phyloP scores from a whole-genome alignment of 192 early-diverging fungal genomes.

The Entomortierella chlamydospora region DNA sequence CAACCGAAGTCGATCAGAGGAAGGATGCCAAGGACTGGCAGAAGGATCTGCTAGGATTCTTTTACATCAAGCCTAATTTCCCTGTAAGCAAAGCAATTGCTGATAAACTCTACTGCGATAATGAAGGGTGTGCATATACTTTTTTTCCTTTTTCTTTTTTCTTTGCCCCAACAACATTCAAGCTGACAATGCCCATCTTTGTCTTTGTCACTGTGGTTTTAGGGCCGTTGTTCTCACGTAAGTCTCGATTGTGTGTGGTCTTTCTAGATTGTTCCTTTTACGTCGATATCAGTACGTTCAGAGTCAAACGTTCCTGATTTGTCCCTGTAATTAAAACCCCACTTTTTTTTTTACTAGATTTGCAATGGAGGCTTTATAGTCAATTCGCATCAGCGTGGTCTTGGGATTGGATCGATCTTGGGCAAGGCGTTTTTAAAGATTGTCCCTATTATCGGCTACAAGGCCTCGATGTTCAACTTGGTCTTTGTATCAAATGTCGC shows the following conservation, averaged over 20 bases:
- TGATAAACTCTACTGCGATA: not conserved
- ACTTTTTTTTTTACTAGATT: constrained; percentile 64
- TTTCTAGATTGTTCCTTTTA: not conserved
- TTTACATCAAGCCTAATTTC: constrained; percentile 86
- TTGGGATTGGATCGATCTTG: constrained; percentile 72
- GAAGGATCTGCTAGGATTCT: constrained; percentile 67
- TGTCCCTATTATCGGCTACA: constrained; percentile 76
- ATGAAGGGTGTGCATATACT: not conserved
- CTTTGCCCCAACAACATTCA: no score
- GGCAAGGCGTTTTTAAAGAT: constrained; percentile 69
- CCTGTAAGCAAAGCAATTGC: constrained; percentile 57
- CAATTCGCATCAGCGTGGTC: constrained; percentile 52
- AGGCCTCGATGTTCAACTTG: constrained; percentile 82
- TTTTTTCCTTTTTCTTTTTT: constrained; percentile 1
- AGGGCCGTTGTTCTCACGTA: constrained; percentile 53
- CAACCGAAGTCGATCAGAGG: constrained; percentile 20
- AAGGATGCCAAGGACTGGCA: constrained; percentile 43
- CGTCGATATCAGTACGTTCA: constrained; percentile 11
- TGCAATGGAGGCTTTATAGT: constrained; percentile 84
- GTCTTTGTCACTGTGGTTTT: not conserved
- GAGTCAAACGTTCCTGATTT: not conserved
- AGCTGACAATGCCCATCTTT: not conserved
- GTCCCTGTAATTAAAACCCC: not conserved
- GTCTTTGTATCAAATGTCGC: constrained; percentile 79
- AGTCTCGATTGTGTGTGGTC: not conserved